Evolutionary conservation across 768 basidiomycete species (phyloP), one percentile per base, ranked within the genome.

Genomic region (Scleroderma bovista): DNA sequence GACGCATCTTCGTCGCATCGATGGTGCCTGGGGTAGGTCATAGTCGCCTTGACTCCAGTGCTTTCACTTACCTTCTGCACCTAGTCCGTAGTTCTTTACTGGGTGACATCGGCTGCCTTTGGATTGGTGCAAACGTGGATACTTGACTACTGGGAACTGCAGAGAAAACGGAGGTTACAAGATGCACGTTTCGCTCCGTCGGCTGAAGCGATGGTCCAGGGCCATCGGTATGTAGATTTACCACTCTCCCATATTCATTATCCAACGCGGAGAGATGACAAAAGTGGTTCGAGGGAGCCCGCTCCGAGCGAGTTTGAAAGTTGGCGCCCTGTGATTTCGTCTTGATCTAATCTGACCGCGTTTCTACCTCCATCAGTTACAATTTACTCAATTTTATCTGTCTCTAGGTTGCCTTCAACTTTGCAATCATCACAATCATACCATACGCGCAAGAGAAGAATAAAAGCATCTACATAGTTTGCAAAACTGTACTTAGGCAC

Each of bases 291-390:
- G 80, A 88, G 80, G 80, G 79, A 83, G 72, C 85, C 82, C 69
- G 50, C 59, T 60, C 58, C 62, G 65, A 62, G 61, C 57, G 54
- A 64, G 69, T 57, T 65, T n/a, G 41, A 29, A n/a, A 29, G 26
- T 29, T 29, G 84, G 75, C 64, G 68, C 73, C 75, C 82, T 13
- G 36, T 82, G 87, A 80, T 68, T 67, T 54, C 65, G 75, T 75
- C 88, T 91, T 91, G 88, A 91, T 91, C 88, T 91, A 91, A 91
- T 90, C 84, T 90, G 88, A 91, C 77, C 42, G 22, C 42, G 19
- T 39, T 29, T 69, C 13, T 42, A 8, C n/a, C 22, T 48, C 42
- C 46, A 29, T 13, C 4, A 1, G 16, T 1, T 11, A 16, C 22
- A 24, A 20, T n/a, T 7, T 23, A 3, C 23, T 32, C 12, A 32